phyloP scores from a whole-genome alignment of 805 yeast genomes.

The Pichia insulana region DNA sequence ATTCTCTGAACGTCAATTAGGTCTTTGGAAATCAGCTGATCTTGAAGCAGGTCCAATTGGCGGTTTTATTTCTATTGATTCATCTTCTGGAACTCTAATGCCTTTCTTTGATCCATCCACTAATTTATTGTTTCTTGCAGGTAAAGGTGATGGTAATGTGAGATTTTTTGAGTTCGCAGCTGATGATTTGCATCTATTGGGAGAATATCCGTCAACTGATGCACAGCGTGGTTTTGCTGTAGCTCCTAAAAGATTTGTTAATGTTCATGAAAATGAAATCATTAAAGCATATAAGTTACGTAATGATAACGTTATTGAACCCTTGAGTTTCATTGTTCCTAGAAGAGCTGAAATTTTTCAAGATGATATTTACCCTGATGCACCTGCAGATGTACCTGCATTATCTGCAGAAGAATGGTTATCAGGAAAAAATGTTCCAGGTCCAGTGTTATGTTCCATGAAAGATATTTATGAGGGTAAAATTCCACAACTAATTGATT shows the following conservation, averaged over 20 bases:
- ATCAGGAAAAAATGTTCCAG: constrained; percentile 67
- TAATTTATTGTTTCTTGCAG: constrained; percentile 78
- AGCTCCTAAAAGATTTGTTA: constrained; percentile 75
- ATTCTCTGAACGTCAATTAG: constrained; percentile 89
- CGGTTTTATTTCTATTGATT: constrained; percentile 78
- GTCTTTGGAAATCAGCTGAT: constrained; percentile 80
- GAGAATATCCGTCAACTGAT: constrained; percentile 83
- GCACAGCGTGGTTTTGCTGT: constrained; percentile 96
- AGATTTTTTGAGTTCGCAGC: constrained; percentile 86
- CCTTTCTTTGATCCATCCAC: constrained; percentile 83
- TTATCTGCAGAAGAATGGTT: constrained; percentile 72
- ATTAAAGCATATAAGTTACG: constrained; percentile 79
- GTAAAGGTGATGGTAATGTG: constrained; percentile 97
- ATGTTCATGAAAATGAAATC: constrained; percentile 77
- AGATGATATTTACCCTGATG: constrained; percentile 86
- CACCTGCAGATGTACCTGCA: constrained; percentile 75
- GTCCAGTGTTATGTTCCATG: constrained; percentile 75
- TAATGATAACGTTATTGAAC: constrained; percentile 77
- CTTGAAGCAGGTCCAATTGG: constrained; percentile 78
- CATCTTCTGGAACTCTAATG: constrained; percentile 88
- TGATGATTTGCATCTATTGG: constrained; percentile 72
- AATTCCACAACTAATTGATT: constrained; percentile 40
- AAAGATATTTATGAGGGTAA: constrained; percentile 73
- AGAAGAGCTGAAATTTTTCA: constrained; percentile 91
- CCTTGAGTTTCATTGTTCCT: constrained; percentile 88